A percentile compares a stretch with the other conserved stretches of the same genome.
Evolutionary conservation across 305 asterid genomes (phyloP).

Genomic region (Petunia hybrid): DNA sequence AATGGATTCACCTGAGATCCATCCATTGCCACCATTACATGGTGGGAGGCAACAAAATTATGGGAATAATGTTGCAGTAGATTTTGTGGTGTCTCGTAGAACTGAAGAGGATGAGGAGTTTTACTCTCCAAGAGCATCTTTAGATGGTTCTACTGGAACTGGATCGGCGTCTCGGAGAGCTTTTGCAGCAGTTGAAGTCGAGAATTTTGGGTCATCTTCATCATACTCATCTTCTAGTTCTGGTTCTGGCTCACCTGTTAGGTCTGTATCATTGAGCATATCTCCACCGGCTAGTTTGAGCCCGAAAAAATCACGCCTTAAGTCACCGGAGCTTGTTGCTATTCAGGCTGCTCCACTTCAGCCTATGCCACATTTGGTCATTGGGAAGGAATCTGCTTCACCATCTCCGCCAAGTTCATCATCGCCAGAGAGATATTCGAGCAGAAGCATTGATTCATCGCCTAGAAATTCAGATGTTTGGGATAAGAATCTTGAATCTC

Average conservation of each 20-base stretch:
- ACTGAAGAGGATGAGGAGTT: conserved; percentile 74
- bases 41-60: conserved; percentile 47
- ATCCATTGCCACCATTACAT: conserved; percentile 78
- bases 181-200: conserved; percentile 58
- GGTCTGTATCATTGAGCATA: conserved; percentile 64
- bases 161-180: conserved; percentile 73
- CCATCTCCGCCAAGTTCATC: conserved; percentile 53
- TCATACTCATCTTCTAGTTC: conserved; percentile 62
- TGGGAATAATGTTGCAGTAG: conserved; percentile 26
- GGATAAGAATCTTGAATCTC: conserved; percentile 45
- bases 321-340: conserved; percentile 79
- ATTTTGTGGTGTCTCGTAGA: conserved; percentile 41
- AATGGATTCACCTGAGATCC: conserved; percentile 88
- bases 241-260: conserved; percentile 59
- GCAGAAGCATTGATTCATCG: conserved; percentile 69
- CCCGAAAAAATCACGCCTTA: conserved; percentile 62
- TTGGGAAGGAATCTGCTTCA: conserved; percentile 53
- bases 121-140: conserved; percentile 83
- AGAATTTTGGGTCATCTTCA: conserved; percentile 58
- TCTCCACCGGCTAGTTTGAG: conserved; percentile 70
- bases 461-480: conserved; percentile 61
- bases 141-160: conserved; percentile 61
- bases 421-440: conserved; percentile 62
- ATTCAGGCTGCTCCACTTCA: conserved; percentile 57
- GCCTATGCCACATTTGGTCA: conserved; percentile 30